phyloP scores from a whole-genome alignment of 768 basidiomycete species.

The Phylloporus sp. region DNA sequence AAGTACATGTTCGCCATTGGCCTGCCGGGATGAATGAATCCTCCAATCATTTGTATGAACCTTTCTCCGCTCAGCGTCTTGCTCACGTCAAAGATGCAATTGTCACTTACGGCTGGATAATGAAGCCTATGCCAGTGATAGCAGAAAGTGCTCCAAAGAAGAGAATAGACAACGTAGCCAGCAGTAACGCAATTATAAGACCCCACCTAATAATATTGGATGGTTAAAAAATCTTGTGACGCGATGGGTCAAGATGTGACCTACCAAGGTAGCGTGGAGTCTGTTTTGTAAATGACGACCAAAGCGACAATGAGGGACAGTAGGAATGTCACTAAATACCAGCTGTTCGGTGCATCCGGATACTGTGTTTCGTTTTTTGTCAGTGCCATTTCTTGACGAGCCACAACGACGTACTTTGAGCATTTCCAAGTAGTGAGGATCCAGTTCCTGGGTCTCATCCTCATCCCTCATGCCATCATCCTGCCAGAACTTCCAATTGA shows the following conservation, averaged over 20 bases:
- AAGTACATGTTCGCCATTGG: conserved; percentile 45
- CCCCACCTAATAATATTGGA: conserved; percentile 38
- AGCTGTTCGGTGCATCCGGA: conserved; percentile 32
- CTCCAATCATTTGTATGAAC: conserved; percentile 37
- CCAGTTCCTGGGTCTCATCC: conserved; percentile 40
- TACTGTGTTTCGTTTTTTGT: conserved; percentile 23
- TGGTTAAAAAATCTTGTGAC: neutral
- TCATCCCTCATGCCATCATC: conserved; percentile 18
- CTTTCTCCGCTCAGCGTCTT: conserved; percentile 5
- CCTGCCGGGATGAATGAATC: conserved; percentile 34
- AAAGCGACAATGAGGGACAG: conserved; percentile 46
- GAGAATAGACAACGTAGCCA: conserved; percentile 49
- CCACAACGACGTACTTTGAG: conserved; percentile 24
- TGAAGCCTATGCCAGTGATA: conserved; percentile 37
- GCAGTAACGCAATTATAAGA: conserved; percentile 45
- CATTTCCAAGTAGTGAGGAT: conserved; percentile 57
- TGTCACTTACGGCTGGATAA: conserved; percentile 23
- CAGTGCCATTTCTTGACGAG: conserved; percentile 14
- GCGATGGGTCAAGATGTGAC: neutral
- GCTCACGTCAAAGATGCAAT: neutral
- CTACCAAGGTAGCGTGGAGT: conserved; percentile 52
- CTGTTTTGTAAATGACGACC: conserved; percentile 50
- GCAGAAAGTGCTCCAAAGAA: conserved; percentile 54
- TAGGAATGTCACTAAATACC: conserved; percentile 29
- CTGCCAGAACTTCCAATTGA: conserved; percentile 38